These are phyloP conservation scores for Auricularia cornea DNA, from an alignment of 768 basidiomycete genomes.

Conservation along the genomic window DNA sequence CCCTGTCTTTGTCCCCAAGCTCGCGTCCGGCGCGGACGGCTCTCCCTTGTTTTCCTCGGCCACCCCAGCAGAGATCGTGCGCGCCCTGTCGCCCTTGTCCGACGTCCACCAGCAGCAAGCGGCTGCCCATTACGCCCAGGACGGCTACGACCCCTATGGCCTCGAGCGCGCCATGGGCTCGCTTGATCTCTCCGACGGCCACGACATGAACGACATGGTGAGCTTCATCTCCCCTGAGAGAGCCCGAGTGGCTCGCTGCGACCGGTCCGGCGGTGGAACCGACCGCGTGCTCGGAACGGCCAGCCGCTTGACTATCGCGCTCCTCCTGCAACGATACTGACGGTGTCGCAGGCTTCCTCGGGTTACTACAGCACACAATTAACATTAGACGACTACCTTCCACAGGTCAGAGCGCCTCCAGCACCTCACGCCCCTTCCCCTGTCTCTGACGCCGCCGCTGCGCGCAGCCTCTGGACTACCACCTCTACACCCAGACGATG, in stretches of 20 bases:
- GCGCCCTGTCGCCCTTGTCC: conserved; percentile 16
- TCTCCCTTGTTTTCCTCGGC: conserved; percentile 23
- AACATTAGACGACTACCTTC: no score
- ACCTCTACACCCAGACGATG: conserved; percentile 75
- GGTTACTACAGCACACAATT: no score
- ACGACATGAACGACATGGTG: background rate
- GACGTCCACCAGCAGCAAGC: conserved; percentile 15
- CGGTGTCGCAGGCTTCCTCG: no score
- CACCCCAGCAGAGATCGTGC: conserved; percentile 15
- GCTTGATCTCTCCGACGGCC: background rate
- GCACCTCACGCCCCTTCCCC: no score
- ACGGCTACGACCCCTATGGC: conserved; percentile 1
- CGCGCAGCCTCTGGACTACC: conserved; percentile 69
- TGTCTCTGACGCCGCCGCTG: no score
- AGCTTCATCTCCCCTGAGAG: no score
- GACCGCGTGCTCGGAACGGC: background rate
- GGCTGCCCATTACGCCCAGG: background rate
- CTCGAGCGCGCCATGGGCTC: background rate
- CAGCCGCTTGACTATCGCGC: background rate
- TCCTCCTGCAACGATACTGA: no score
- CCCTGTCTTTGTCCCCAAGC: conserved; percentile 77
- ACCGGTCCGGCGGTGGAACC: no score
- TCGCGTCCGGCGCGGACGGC: conserved; percentile 4
- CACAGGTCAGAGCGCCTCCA: no score
- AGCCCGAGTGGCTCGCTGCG: no score